These are phyloP conservation scores for Heliosperma pusillum DNA, from an alignment of 148 eudicot species.

Conservation along the genomic window DNA sequence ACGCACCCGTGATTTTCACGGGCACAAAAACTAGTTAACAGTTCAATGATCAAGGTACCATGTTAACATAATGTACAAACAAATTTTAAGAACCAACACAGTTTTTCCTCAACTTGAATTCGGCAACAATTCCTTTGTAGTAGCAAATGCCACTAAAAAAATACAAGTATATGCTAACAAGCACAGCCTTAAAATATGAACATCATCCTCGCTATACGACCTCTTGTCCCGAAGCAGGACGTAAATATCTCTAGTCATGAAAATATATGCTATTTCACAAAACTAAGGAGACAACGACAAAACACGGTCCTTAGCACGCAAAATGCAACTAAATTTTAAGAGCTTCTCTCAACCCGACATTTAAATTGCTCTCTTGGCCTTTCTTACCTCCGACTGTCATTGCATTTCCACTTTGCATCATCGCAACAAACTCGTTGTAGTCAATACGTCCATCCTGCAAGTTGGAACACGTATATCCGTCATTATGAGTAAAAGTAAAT, in stretches of 20 bases:
- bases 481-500: neutral
- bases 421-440: slow-evolving; percentile 73
- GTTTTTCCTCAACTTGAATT: neutral
- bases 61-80: neutral
- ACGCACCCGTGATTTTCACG: too few relatives aligned
- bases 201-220: slow-evolving; percentile 27
- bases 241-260: slow-evolving; percentile 5
- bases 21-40: too few relatives aligned
- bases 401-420: slow-evolving; percentile 64
- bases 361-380: slow-evolving; percentile 47
- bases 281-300: neutral
- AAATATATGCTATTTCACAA: neutral
- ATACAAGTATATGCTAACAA: slow-evolving; percentile 12
- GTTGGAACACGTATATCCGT: neutral
- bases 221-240: slow-evolving; percentile 5
- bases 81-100: neutral
- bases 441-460: slow-evolving; percentile 78
- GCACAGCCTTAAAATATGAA: slow-evolving; percentile 9
- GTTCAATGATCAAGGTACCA: neutral
- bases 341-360: slow-evolving; percentile 56
- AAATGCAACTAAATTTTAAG: slow-evolving; percentile 35
- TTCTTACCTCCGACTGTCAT: slow-evolving; percentile 39
- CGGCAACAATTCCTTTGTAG: neutral
- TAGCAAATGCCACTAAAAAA: slow-evolving; percentile 10
- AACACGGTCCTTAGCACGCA: neutral